Evolutionary conservation across 2,329 filamentous ascomycete genomes (phyloP).

Genomic region (Scytalidium lignicola): DNA sequence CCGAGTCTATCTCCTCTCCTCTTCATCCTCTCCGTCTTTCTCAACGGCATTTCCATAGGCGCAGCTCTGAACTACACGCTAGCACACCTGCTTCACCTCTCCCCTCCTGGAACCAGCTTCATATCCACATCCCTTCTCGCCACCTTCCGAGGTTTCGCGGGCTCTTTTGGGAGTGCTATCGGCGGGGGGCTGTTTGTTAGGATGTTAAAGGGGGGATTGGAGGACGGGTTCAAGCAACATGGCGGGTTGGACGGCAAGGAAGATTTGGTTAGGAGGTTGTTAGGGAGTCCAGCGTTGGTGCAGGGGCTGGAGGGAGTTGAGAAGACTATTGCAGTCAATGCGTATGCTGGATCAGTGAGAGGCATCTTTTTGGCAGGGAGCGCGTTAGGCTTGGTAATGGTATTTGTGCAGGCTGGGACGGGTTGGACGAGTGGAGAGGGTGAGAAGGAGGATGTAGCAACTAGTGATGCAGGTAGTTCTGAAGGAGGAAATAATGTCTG

Average conservation of each 20-base stretch:
- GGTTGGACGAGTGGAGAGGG: conserved; percentile 42
- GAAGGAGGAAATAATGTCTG: background rate
- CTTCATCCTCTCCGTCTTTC: conserved; percentile 58
- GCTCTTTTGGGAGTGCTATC: conserved; percentile 74
- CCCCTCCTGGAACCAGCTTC: conserved; percentile 61
- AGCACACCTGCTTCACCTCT: conserved; percentile 72
- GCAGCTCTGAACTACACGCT: conserved; percentile 75
- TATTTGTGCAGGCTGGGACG: conserved; percentile 50
- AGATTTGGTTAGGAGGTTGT: conserved; percentile 46
- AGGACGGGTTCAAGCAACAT: conserved; percentile 32
- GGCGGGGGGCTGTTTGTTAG: conserved; percentile 55
- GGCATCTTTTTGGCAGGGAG: conserved; percentile 47
- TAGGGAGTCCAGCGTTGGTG: conserved; percentile 55
- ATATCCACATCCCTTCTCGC: conserved; percentile 70
- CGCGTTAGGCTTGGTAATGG: conserved; percentile 41
- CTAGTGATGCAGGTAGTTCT: no score
- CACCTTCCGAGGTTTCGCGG: conserved; percentile 78
- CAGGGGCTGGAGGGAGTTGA: conserved; percentile 42
- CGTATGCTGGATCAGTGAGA: conserved; percentile 49
- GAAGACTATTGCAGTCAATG: conserved; percentile 42
- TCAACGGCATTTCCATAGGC: conserved; percentile 69
- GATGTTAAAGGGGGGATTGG: conserved; percentile 17
- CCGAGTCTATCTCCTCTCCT: conserved; percentile 42
- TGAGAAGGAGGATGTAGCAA: conserved; percentile 4
- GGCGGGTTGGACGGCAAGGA: conserved; percentile 22